A percentile compares a stretch with the other conserved stretches of the same genome.
phyloP scores from a whole-genome alignment of 805 yeast species.

The Ogataea philodendri region DNA sequence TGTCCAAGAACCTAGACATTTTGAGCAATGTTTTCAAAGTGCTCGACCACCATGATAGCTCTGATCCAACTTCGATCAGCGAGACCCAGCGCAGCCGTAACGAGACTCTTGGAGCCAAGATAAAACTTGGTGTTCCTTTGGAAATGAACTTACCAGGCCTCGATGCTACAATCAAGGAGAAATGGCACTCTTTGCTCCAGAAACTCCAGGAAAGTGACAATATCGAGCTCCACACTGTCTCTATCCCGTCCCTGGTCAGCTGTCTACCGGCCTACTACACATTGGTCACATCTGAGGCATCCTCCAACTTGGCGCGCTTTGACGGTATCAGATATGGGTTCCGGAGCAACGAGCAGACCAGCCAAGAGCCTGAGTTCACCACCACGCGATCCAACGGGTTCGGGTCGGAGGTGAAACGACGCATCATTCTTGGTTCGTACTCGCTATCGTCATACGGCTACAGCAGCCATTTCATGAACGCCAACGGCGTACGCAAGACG shows the following conservation, averaged over 20 bases:
- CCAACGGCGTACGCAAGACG: constrained; percentile 61
- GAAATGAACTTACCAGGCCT: constrained; percentile 63
- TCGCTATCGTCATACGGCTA: constrained; percentile 75
- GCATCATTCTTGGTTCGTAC: constrained; percentile 84
- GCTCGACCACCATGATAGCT: constrained; percentile 59
- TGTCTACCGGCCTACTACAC: constrained; percentile 84
- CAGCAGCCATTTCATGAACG: constrained; percentile 71
- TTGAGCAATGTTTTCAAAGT: constrained; percentile 50
- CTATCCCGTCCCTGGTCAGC: constrained; percentile 64
- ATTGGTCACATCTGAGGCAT: constrained; percentile 88
- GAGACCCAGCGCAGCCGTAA: constrained; percentile 33
- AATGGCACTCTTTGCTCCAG: constrained; percentile 47
- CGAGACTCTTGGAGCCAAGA: constrained; percentile 11
- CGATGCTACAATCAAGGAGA: constrained; percentile 42
- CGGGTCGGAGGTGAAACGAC: constrained; percentile 78
- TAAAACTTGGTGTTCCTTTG: constrained; percentile 68
- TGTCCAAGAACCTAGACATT: constrained; percentile 49
- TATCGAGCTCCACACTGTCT: constrained; percentile 56
- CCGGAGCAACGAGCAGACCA: constrained; percentile 37
- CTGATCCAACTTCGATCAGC: constrained; percentile 75
- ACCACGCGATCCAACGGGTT: constrained; percentile 64
- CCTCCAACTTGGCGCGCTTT: constrained; percentile 83
- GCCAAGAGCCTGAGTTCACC: constrained; percentile 39
- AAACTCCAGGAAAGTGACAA: constrained; percentile 46
- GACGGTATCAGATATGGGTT: constrained; percentile 89